Evolutionary conservation across 495 filamentous ascomycete species (phyloP), one percentile per base, ranked within the genome.

Genomic region (Aspergillus baeticus): DNA sequence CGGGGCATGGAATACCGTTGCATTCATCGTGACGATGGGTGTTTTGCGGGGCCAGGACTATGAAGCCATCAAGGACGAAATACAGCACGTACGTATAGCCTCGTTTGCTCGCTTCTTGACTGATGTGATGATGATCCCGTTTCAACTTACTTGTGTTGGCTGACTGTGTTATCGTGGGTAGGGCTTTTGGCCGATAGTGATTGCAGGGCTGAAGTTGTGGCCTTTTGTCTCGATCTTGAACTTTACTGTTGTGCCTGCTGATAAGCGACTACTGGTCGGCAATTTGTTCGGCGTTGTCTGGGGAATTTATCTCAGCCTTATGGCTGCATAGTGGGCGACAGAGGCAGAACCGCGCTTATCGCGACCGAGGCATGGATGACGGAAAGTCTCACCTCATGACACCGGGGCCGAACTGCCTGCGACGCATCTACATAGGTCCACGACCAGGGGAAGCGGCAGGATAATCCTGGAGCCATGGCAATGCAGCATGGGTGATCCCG

Each of bases 131-230:
- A 43, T 23, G 41, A 2, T 43, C n/a, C 20, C 37, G 20, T n/a
- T n/a, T n/a, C n/a, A n/a, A 50, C 47, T 47, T 31, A 39, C 6
- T 38, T 14, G 41, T 37, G 26, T 29, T 8, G 6, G 7, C 13
- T 13, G 14, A 34, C 26, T 8, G 26, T 29, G 8, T 29, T 29
- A 29, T 8, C 26, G 26, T 8, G 26, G 15, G 20, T 58, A 78
- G 63, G 85, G 91, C 61, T 90, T 90, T 55, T 84, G 81, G 77
- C 75, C 79, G 0, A 70, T 96, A 51, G 76, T 89, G 41, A 55
- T 75, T 26, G 90, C 91, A 3, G 87, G 89, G 0, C 84, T 84
- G 70, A 89, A 85, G 67, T 71, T 96, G 6, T 96, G 92, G 92
- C 92, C 92, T 1, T 58, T 83, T 33, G 87, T 96, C 13, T 87